Evolutionary conservation across 495 filamentous ascomycete genomes (phyloP).

Genomic region (Xylaria sp.): DNA sequence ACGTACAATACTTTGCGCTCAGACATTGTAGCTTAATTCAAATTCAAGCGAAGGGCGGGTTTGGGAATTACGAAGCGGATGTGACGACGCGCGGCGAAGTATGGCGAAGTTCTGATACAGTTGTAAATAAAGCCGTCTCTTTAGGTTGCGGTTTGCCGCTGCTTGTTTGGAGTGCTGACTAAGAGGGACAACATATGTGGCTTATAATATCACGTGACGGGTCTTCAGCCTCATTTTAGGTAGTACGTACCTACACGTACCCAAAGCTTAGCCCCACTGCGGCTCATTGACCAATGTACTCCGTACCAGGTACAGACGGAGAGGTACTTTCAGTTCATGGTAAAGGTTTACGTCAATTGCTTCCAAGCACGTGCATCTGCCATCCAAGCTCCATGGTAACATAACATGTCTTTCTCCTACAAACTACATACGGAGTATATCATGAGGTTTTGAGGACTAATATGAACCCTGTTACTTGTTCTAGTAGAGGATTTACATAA

Average conservation of each 20-base stretch:
- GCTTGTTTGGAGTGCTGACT: background rate
- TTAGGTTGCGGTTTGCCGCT: background rate
- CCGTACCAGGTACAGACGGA: background rate
- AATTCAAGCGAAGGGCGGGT: background rate
- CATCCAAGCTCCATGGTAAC: background rate
- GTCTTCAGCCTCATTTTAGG: conserved; percentile 14
- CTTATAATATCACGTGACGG: conserved; percentile 6
- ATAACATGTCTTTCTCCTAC: background rate
- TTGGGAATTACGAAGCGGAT: background rate
- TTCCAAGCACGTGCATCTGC: background rate
- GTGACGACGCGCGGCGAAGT: background rate
- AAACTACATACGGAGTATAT: background rate
- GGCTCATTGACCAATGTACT: background rate
- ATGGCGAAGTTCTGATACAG: background rate
- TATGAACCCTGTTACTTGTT: background rate
- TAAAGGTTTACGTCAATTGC: conserved; percentile 9
- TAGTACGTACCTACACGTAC: too few relatives aligned
- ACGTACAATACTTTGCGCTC: conserved; percentile 82
- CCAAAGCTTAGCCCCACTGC: conserved; percentile 17
- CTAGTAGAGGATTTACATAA: background rate
- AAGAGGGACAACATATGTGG: conserved; percentile 7
- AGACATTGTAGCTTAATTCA: conserved; percentile 68
- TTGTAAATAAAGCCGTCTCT: background rate
- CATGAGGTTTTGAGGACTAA: background rate
- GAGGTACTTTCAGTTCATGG: background rate